A percentile compares a stretch with the other conserved stretches of the same genome.
These are phyloP conservation scores for Sanguinoderma infundibulare DNA, from an alignment of 1,284 basidiomycete species.

Conservation along the genomic window DNA sequence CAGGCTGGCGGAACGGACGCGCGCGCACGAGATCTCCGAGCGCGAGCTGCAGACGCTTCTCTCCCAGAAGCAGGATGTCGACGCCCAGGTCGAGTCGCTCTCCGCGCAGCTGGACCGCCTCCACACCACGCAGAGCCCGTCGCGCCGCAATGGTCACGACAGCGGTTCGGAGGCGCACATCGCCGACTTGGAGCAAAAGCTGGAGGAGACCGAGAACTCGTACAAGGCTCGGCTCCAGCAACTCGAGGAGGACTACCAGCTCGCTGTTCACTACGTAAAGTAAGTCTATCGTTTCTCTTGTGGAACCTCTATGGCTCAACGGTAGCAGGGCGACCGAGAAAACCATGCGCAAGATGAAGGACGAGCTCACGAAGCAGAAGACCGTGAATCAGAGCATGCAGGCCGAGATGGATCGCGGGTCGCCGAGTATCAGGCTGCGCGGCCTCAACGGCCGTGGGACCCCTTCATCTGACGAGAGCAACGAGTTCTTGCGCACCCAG, in stretches of 20 bases:
- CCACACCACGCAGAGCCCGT: constrained; percentile 57
- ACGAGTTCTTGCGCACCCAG: constrained; percentile 69
- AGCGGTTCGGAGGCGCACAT: constrained; percentile 56
- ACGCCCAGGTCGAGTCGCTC: constrained; percentile 68
- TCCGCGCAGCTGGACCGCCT: constrained; percentile 69
- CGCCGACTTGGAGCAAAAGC: constrained; percentile 71
- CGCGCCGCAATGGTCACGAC: constrained; percentile 34
- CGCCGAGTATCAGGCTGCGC: constrained; percentile 62
- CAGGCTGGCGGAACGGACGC: constrained; percentile 72
- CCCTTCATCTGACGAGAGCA: constrained; percentile 72
- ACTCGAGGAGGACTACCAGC: constrained; percentile 94
- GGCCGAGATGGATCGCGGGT: constrained; percentile 78
- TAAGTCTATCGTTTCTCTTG: constrained; percentile 47
- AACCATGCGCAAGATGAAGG: constrained; percentile 97
- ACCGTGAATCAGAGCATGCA: constrained; percentile 79
- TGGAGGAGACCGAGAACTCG: constrained; percentile 78
- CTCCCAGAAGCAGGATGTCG: constrained; percentile 73
- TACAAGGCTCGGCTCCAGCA: constrained; percentile 81
- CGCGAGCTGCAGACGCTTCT: constrained; percentile 68
- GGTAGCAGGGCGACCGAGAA: constrained; percentile 91
- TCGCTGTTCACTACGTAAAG: constrained; percentile 92
- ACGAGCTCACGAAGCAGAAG: constrained; percentile 92
- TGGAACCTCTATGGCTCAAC: constrained; percentile 22
- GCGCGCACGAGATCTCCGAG: constrained; percentile 76
- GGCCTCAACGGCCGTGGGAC: constrained; percentile 80